Conservation (phyloP, 306 rosid genomes). For the Arachis hypogaea region DNA sequence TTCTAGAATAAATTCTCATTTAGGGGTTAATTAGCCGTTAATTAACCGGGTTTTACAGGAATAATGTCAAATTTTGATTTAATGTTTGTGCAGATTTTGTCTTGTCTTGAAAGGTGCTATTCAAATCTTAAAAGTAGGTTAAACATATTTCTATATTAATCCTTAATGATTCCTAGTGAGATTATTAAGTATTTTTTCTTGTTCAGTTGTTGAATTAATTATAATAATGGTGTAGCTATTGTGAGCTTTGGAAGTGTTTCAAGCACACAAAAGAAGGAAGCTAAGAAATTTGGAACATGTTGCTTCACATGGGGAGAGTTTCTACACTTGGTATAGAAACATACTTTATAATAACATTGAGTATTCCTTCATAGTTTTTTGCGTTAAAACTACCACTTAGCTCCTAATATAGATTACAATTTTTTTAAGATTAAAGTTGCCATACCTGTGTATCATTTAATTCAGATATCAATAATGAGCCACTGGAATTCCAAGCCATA, state of each 20-base stretch:
- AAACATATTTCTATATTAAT: too few species aligned
- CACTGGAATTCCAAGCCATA: conserved; percentile 89
- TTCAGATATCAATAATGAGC: conserved; percentile 89
- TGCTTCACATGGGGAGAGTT: conserved; percentile 95
- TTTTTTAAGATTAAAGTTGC: neutral
- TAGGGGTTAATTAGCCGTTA: too few species aligned
- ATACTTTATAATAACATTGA: conserved; percentile 7
- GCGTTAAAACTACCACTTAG: neutral
- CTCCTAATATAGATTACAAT: neutral
- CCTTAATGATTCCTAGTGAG: too few species aligned
- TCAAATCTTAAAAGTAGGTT: conserved; percentile 13
- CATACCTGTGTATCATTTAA: conserved; percentile 92
- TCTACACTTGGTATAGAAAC: conserved; percentile 60
- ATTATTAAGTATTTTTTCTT: conserved; percentile 12
- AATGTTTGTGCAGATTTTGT: conserved; percentile 68
- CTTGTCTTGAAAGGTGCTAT: conserved; percentile 75
- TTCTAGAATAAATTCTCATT: too few species aligned
- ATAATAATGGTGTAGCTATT: conserved; percentile 62
- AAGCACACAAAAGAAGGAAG: conserved; percentile 73
- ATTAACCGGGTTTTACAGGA: too few species aligned
- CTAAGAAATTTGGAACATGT: conserved; percentile 68
- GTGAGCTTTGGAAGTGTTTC: conserved; percentile 80
- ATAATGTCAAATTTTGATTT: neutral
- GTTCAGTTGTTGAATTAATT: conserved; percentile 26
- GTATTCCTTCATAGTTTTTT: neutral